These are phyloP conservation scores for Termitomyces sp. DNA, from an alignment of 768 basidiomycete genomes.

Conservation along the genomic window DNA sequence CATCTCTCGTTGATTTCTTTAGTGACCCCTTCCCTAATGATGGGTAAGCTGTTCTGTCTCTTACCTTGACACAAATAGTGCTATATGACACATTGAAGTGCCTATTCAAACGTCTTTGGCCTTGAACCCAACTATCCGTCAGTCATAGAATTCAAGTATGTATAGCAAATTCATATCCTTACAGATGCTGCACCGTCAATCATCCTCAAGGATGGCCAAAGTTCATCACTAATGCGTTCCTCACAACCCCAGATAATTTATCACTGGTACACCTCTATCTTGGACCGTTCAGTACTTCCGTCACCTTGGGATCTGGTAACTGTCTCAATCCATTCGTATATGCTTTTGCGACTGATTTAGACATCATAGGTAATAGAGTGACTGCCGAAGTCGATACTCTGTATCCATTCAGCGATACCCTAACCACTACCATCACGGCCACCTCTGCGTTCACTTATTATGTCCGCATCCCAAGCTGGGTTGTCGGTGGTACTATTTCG, in stretches of 20 bases:
- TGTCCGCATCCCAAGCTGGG: conserved; percentile 45
- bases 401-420: conserved; percentile 43
- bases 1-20: background rate
- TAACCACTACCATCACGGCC: conserved; percentile 37
- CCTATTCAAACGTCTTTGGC: conserved; percentile 43
- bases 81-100: conserved; percentile 14
- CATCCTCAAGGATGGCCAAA: conserved; percentile 49
- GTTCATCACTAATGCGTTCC: conserved; percentile 44
- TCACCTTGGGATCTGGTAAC: conserved; percentile 31
- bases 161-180: background rate
- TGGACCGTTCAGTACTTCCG: conserved; percentile 37
- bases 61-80: conserved; percentile 9
- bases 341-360: background rate
- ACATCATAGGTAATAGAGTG: conserved; percentile 29
- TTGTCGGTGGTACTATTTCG: conserved; percentile 35
- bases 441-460: conserved; percentile 34
- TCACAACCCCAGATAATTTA: conserved; percentile 32
- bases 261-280: conserved; percentile 41
- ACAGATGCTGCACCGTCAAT: conserved; percentile 43
- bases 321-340: background rate
- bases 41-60: conserved; percentile 28
- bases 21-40: conserved; percentile 51
- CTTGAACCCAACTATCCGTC: conserved; percentile 43
- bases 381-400: conserved; percentile 36
- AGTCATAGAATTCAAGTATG: conserved; percentile 7